Percentiles rank a stretch among this genome's conserved stretches.
These are phyloP conservation scores for Plasmodium malariae DNA, from an alignment of 169 alveolate species.

Conservation along the genomic window DNA sequence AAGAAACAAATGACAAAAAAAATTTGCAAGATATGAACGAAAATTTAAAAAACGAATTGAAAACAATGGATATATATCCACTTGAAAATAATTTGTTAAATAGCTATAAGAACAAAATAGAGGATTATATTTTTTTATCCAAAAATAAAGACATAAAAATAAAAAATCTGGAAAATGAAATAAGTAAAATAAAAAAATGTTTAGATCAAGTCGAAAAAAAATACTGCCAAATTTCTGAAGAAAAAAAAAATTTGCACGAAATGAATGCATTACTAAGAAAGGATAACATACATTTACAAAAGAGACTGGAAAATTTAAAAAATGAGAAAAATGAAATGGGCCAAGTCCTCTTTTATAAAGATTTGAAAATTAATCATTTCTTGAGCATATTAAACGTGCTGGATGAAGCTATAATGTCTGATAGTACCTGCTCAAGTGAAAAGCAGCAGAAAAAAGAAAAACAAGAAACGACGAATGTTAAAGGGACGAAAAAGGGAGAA, in stretches of 20 bases:
- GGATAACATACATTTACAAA: conserved; percentile 34
- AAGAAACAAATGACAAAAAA: conserved; percentile 23
- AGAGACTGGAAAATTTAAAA: conserved; percentile 27
- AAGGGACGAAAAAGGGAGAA: background rate
- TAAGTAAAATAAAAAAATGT: background rate
- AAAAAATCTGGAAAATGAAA: conserved; percentile 32
- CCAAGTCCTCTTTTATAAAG: conserved; percentile 45
- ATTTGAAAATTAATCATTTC: conserved; percentile 57
- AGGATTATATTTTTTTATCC: conserved; percentile 22
- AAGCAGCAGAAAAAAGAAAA: background rate
- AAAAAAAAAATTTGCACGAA: conserved; percentile 8
- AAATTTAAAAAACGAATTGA: conserved; percentile 51
- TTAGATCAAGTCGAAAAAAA: background rate
- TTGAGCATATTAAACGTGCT: conserved; percentile 35
- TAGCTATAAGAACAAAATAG: conserved; percentile 39
- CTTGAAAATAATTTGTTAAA: conserved; percentile 23
- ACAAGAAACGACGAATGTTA: background rate
- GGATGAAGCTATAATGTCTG: conserved; percentile 41
- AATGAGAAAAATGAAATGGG: conserved; percentile 29
- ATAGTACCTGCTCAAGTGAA: too few species aligned
- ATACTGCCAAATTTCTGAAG: background rate
- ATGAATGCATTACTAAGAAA: conserved; percentile 1
- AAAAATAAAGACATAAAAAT: conserved; percentile 47
- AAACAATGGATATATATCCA: background rate
- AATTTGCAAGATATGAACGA: conserved; percentile 24